These are phyloP conservation scores for Penicillium argentinense DNA, from an alignment of 495 filamentous ascomycete species.

Conservation along the genomic window DNA sequence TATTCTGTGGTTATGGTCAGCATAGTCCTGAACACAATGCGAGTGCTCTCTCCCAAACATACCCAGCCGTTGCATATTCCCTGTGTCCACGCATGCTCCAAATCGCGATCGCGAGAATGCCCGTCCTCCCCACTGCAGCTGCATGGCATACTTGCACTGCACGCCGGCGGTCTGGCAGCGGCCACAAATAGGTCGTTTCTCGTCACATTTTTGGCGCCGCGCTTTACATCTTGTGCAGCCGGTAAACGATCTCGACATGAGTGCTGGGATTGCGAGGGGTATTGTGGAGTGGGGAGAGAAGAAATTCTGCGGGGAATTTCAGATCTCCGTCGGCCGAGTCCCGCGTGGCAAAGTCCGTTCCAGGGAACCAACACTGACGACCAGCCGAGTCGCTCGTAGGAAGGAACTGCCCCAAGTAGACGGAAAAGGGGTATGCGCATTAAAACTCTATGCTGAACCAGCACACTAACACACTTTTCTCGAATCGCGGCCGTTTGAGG, in stretches of 20 bases:
- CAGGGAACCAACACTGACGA: too few species aligned
- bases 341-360: constrained; percentile 15
- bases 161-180: constrained; percentile 37
- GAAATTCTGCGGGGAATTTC: constrained; percentile 29
- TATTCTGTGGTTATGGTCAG: constrained; percentile 33
- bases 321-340: constrained; percentile 9
- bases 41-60: constrained; percentile 3
- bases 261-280: constrained; percentile 11
- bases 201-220: constrained; percentile 48
- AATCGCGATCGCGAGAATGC: constrained; percentile 49
- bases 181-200: constrained; percentile 38
- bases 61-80: constrained; percentile 48
- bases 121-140: constrained; percentile 41
- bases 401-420: too few species aligned
- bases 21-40: not conserved
- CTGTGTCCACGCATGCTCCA: constrained; percentile 43
- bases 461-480: too few species aligned
- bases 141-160: constrained; percentile 39
- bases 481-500: not conserved
- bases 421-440: too few species aligned
- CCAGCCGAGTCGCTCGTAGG: too few species aligned
- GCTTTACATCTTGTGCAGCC: constrained; percentile 49
- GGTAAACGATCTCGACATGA: constrained; percentile 49
- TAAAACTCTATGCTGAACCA: too few species aligned
- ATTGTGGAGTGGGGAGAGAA: constrained; percentile 11